phyloP scores from a whole-genome alignment of 192 early-diverging fungal species.

The Chytriomyces hyalinus region DNA sequence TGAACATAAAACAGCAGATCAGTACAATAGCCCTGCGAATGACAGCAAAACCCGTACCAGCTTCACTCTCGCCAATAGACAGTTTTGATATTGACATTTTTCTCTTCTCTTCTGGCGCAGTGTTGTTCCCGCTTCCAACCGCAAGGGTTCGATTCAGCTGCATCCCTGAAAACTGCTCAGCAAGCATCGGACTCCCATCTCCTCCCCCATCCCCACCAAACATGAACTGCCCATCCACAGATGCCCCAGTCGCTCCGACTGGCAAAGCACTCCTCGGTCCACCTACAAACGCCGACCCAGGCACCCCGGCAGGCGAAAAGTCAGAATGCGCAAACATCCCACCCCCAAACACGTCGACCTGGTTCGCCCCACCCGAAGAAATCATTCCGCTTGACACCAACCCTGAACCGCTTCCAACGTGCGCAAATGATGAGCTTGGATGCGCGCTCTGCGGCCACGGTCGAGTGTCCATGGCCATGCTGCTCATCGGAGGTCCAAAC shows the following conservation, averaged over 20 bases:
- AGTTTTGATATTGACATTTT: constrained; percentile 2
- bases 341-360: not conserved
- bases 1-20: not conserved
- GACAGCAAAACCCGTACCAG: constrained; percentile 3
- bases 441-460: not conserved
- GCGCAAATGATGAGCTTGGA: constrained; percentile 1
- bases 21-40: not conserved
- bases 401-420: not conserved
- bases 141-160: not conserved
- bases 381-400: not conserved
- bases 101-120: not conserved
- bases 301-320: not conserved
- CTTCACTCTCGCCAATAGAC: constrained; percentile 22
- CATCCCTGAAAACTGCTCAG: constrained; percentile 20
- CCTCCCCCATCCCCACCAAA: not conserved
- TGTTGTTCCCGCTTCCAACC: not conserved
- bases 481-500: not conserved
- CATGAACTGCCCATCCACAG: not conserved
- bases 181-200: not conserved
- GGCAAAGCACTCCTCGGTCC: constrained; percentile 9
- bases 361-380: not conserved
- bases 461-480: not conserved
- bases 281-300: not conserved
- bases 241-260: not conserved
- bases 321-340: not conserved